Evolutionary conservation across 192 early-diverging fungal genomes (phyloP), one percentile per base, ranked within the genome.

Genomic region (Jimgerdemannia lactiflua): DNA sequence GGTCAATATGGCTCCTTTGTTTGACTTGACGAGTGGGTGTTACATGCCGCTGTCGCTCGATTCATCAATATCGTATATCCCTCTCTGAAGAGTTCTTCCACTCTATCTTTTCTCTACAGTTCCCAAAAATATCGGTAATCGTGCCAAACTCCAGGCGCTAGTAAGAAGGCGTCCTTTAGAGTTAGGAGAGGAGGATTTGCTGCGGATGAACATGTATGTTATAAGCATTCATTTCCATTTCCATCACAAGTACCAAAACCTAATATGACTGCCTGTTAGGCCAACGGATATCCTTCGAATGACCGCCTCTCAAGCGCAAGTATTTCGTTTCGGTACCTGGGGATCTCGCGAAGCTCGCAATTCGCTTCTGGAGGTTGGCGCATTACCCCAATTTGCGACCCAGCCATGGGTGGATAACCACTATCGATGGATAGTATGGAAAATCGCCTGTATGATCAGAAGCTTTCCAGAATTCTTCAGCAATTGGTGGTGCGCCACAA

Each of bases 371-470:
- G 67, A 67, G 4, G 71, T 49, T 71, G 89, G 90, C 42, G 86
- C 84, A 6, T 59, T 54, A 11, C 63, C 70, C 14, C 77, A 79
- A 44, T 70, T 82, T 4, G 77, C 79, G 4, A 72, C 83, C 0
- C 63, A 73, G 6, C 42, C 44, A 11, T 94, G 92, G 92, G 84
- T 91, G 0, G 9, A 10, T 14, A 92, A 94, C 69, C 92, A 94
- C 67, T 94, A 92, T 75, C 65, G 80, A 9, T 86, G 84, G 79
- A 90, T 94, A 73, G 85, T 92, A 3, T 94, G 92, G 92, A 92
- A 92, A 74, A 63, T 93, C 3, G 92, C 92, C 0, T 77, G 84
- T n/a, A 80, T 87, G 65, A 81, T 86, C 18, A 82, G 91, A 6
- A 79, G 79, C 1, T 92, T 83, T 86, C 89, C 90, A 19, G 20